Evolutionary conservation across 305 asterid genomes (phyloP).

Genomic region (Fraxinus floribunda): DNA sequence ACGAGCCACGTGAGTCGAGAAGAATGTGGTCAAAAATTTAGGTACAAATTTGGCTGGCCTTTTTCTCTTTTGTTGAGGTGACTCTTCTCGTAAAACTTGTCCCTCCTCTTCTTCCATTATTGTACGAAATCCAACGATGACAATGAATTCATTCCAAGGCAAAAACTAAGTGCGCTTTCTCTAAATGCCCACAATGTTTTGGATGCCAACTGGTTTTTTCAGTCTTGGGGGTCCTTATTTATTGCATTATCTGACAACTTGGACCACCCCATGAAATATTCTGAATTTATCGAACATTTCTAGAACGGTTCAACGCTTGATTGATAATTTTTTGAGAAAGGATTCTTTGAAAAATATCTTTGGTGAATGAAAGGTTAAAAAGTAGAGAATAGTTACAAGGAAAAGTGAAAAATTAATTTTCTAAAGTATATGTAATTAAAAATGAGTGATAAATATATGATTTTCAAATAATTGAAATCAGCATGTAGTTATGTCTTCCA

Average conservation of each 20-base stretch:
- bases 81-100: constrained; percentile 23
- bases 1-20: neutral
- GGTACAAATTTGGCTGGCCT: neutral
- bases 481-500: neutral
- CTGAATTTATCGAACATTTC: neutral
- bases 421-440: no score
- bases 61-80: constrained; percentile 21
- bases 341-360: no score
- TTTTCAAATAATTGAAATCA: no score
- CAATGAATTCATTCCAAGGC: neutral
- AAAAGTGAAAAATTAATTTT: no score
- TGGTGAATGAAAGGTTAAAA: no score
- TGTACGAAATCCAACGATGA: neutral
- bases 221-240: constrained; percentile 8
- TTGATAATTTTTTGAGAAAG: neutral
- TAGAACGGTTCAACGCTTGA: neutral
- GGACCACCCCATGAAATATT: neutral
- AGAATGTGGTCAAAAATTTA: neutral
- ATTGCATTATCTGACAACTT: constrained; percentile 5
- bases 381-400: no score
- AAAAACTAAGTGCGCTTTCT: neutral
- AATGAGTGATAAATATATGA: no score
- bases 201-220: neutral
- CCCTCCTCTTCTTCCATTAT: constrained; percentile 20
- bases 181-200: neutral